Percentiles rank a stretch among this genome's conserved stretches.
These are phyloP conservation scores for Colletotrichum incanum DNA, from an alignment of 2,329 filamentous ascomycete genomes.

Conservation along the genomic window DNA sequence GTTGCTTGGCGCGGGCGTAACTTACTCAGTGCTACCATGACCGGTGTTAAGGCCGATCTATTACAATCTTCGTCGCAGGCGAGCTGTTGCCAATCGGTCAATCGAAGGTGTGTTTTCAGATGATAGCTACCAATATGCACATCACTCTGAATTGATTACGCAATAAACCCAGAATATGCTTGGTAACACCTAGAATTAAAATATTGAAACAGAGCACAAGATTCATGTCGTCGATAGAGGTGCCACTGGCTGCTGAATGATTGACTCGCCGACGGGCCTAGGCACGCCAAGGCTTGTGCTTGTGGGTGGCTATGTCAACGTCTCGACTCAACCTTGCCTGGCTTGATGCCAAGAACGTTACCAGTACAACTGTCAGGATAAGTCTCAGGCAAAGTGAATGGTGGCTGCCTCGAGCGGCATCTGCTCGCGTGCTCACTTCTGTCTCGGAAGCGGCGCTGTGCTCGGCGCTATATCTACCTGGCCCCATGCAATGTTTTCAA, in stretches of 20 bases:
- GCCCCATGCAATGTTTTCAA: too few species aligned
- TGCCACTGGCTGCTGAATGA: too few species aligned
- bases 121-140: background rate
- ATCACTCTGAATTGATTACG: background rate
- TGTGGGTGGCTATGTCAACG: conserved; percentile 15
- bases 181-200: background rate
- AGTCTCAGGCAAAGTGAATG: background rate
- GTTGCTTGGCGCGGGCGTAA: background rate
- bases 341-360: background rate
- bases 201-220: background rate
- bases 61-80: background rate
- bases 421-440: background rate
- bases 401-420: background rate
- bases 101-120: background rate
- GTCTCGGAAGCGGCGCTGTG: background rate
- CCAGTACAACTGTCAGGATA: background rate
- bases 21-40: background rate
- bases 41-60: background rate
- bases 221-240: background rate
- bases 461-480: background rate
- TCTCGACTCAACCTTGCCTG: background rate
- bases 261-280: too few species aligned
- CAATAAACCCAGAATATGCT: background rate
- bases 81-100: background rate
- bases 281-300: conserved; percentile 16